A percentile compares a stretch with the other conserved stretches of the same genome.
These are phyloP conservation scores for Diaporthe amygdali DNA, from an alignment of 2,329 filamentous ascomycete genomes.

Conservation along the genomic window DNA sequence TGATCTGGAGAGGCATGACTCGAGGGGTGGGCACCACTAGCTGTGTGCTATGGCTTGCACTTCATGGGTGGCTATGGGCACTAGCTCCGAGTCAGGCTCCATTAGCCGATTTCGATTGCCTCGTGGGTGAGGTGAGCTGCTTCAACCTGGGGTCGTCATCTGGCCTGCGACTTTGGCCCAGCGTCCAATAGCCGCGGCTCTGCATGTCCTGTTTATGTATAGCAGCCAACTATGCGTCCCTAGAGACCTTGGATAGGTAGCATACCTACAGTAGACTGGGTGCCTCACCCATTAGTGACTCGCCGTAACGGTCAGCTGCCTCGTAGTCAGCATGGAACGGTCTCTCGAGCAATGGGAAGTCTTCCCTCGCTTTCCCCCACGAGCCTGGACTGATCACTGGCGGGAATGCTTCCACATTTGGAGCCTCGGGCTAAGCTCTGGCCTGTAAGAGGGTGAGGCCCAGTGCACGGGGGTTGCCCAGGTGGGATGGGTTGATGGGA, in stretches of 20 bases:
- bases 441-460: background rate
- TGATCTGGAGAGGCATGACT: constrained; percentile 1
- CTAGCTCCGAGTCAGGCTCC: background rate
- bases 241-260: background rate
- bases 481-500: background rate
- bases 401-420: background rate
- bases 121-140: background rate
- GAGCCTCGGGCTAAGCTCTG: background rate
- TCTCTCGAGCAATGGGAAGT: background rate
- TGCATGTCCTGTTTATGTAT: no score
- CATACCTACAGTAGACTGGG: background rate
- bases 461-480: background rate
- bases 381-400: background rate
- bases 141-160: background rate
- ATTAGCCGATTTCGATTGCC: background rate
- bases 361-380: background rate
- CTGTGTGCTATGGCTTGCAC: background rate
- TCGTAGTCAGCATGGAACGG: background rate
- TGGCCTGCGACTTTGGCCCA: no score
- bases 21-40: background rate
- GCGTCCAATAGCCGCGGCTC: no score
- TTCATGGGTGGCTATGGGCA: background rate
- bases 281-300: background rate
- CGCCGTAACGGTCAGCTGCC: background rate
- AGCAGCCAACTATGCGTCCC: background rate